Evolutionary conservation across 805 yeast species (phyloP).

Genomic region (Starmerella floris): DNA sequence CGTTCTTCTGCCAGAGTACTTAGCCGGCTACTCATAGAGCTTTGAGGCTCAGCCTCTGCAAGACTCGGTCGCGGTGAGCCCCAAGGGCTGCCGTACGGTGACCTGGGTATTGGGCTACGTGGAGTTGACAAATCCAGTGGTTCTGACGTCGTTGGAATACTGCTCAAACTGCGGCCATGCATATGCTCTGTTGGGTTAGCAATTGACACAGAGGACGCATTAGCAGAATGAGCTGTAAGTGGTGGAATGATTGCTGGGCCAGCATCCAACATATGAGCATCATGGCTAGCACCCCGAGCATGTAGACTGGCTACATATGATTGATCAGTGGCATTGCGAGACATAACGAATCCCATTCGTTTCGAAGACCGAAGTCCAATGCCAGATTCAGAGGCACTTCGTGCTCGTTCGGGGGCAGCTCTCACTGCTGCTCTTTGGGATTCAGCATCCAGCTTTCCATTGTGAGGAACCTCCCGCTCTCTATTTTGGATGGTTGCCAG

Average conservation of each 20-base stretch:
- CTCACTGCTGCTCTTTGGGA: no score
- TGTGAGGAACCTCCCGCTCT: no score
- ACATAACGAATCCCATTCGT: slow-evolving; percentile 55
- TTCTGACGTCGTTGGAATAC: neutral
- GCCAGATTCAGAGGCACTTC: slow-evolving; percentile 32
- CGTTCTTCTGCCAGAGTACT: slow-evolving; percentile 14
- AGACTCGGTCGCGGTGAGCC: slow-evolving; percentile 14
- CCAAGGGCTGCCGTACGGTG: slow-evolving; percentile 13
- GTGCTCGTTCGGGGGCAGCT: slow-evolving; percentile 21
- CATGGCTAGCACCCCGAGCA: slow-evolving; percentile 33
- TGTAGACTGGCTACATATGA: slow-evolving; percentile 18
- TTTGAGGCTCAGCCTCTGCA: slow-evolving; percentile 3
- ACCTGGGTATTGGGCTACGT: slow-evolving; percentile 9
- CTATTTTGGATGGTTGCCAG: no score
- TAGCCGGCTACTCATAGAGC: slow-evolving; percentile 4
- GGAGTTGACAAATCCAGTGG: slow-evolving; percentile 1
- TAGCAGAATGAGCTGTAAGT: no score
- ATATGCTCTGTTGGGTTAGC: neutral
- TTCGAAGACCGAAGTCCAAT: slow-evolving; percentile 49
- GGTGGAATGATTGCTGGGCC: no score
- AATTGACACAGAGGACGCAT: no score
- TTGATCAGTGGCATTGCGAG: slow-evolving; percentile 16
- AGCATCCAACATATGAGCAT: slow-evolving; percentile 8
- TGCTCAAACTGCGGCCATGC: slow-evolving; percentile 7
- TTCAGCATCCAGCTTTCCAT: no score